Evolutionary conservation across 805 yeast genomes (phyloP).

Genomic region (Zygosaccharomyces gambellarensis): DNA sequence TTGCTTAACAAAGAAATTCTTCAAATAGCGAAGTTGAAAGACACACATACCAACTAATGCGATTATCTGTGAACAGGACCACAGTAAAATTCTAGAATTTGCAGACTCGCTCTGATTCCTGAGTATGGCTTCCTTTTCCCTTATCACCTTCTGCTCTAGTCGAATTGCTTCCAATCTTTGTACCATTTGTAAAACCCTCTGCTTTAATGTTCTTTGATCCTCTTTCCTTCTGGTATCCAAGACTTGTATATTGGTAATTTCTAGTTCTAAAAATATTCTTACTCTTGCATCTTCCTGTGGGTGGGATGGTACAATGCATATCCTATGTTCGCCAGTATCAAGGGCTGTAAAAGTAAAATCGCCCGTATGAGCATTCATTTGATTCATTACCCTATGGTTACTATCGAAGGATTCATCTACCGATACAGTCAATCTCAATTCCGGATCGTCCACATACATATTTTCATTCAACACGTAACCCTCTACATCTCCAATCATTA

Average conservation of each 20-base stretch:
- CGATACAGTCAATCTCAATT: conserved; percentile 44
- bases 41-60: conserved; percentile 66
- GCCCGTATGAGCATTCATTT: conserved; percentile 55
- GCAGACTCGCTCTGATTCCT: conserved; percentile 74
- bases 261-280: conserved; percentile 70
- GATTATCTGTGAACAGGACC: conserved; percentile 68
- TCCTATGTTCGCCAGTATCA: conserved; percentile 79
- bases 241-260: conserved; percentile 58
- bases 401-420: conserved; percentile 76
- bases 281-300: conserved; percentile 43
- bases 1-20: conserved; percentile 80
- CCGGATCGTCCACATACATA: conserved; percentile 49
- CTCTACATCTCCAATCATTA: conserved; percentile 73
- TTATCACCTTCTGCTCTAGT: conserved; percentile 59
- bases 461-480: conserved; percentile 54
- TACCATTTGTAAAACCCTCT: conserved; percentile 52
- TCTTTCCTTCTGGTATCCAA: conserved; percentile 59
- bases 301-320: conserved; percentile 62
- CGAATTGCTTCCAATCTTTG: conserved; percentile 54
- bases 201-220: conserved; percentile 48
- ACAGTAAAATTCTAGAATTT: conserved; percentile 63
- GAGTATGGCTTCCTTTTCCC: conserved; percentile 67
- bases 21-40: conserved; percentile 73
- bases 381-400: conserved; percentile 70
- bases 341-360: conserved; percentile 77